A percentile compares a stretch with the other conserved stretches of the same genome.
Conservation (phyloP, 768 basidiomycete genomes). For the Filobasidium wieringae region DNA sequence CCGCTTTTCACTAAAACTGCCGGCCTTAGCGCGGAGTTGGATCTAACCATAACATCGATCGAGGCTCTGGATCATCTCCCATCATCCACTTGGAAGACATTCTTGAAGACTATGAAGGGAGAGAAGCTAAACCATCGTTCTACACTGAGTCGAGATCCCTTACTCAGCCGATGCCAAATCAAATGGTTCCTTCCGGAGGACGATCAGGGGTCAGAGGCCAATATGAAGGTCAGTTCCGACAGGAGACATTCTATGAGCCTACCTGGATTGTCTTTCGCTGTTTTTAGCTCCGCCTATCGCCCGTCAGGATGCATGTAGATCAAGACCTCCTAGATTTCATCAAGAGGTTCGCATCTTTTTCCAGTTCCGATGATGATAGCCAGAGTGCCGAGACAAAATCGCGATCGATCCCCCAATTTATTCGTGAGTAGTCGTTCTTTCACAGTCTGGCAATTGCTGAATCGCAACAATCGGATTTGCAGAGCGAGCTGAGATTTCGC, state of each 20-base stretch:
- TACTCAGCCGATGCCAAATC: slow-evolving; percentile 80
- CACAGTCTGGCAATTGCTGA: background rate
- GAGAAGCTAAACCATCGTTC: background rate
- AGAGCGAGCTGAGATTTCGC: slow-evolving; percentile 84
- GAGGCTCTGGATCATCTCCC: slow-evolving; percentile 96
- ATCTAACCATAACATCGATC: slow-evolving; percentile 48
- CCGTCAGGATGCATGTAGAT: slow-evolving; percentile 84
- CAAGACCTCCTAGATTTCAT: slow-evolving; percentile 97
- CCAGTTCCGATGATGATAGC: slow-evolving; percentile 40
- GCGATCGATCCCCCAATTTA: slow-evolving; percentile 51
- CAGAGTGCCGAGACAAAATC: slow-evolving; percentile 14
- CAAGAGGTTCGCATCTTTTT: slow-evolving; percentile 90
- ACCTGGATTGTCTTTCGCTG: background rate
- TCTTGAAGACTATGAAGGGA: slow-evolving; percentile 54
- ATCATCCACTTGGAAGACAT: slow-evolving; percentile 97
- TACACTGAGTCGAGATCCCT: slow-evolving; percentile 66
- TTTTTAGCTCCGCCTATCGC: slow-evolving; percentile 70
- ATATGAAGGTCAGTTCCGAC: slow-evolving; percentile 54
- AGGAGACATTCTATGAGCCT: background rate
- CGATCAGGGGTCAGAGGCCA: slow-evolving; percentile 52
- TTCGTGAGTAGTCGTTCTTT: slow-evolving; percentile 48
- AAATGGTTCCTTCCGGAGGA: slow-evolving; percentile 54
- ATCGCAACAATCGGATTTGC: background rate
- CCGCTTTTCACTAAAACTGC: background rate
- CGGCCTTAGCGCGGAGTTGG: background rate